A percentile compares a stretch with the other conserved stretches of the same genome.
These are phyloP conservation scores for Gymnopilus junonius DNA, from an alignment of 768 basidiomycete species.

Conservation along the genomic window DNA sequence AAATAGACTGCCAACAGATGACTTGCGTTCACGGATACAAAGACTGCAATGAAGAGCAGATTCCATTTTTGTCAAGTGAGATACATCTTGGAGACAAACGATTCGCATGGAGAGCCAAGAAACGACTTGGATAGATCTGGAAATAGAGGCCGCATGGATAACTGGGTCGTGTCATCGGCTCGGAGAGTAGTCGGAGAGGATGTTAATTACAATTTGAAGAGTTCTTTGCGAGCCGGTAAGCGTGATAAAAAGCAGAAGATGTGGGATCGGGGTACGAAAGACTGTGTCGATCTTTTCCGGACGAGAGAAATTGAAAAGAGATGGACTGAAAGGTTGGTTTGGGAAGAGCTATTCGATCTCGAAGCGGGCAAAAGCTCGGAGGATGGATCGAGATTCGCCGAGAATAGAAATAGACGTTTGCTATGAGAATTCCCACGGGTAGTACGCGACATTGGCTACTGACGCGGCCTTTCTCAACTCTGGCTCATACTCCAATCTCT, in stretches of 20 bases:
- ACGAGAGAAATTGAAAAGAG: conserved; percentile 42
- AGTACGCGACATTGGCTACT: conserved; percentile 44
- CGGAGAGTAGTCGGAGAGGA: conserved; percentile 46
- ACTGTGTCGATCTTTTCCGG: neutral
- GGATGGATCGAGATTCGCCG: conserved; percentile 27
- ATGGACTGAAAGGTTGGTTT: conserved; percentile 17
- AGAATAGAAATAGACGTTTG: conserved; percentile 16
- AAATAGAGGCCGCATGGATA: conserved; percentile 21
- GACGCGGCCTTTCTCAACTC: conserved; percentile 45
- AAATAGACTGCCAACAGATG: conserved; percentile 12
- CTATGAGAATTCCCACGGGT: conserved; percentile 39
- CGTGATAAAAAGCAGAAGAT: neutral
- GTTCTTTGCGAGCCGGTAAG: neutral
- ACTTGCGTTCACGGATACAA: neutral
- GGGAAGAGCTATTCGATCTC: conserved; percentile 10
- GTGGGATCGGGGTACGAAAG: neutral
- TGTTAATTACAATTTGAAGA: neutral
- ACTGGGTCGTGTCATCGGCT: conserved; percentile 17
- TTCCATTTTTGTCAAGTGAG: conserved; percentile 7
- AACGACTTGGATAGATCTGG: conserved; percentile 8
- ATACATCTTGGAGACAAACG: conserved; percentile 5
- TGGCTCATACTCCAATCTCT: conserved; percentile 23
- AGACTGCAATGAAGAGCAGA: neutral
- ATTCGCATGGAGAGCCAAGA: conserved; percentile 9
- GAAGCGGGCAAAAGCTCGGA: conserved; percentile 42